Conservation (phyloP, 352 stramenopile genomes). For the Phytophthora tentaculata region DNA sequence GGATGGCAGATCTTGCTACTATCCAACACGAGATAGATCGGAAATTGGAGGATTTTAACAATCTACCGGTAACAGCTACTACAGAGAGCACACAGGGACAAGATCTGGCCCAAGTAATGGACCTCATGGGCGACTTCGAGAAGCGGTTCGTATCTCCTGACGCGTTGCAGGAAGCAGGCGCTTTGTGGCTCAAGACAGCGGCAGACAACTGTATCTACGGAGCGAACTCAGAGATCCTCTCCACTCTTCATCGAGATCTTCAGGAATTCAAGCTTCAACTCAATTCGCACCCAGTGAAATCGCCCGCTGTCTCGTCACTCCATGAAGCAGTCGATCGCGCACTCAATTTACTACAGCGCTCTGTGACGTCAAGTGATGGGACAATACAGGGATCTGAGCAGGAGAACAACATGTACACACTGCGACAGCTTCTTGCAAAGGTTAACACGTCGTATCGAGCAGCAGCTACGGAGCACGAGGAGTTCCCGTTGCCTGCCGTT, state of each 20-base stretch:
- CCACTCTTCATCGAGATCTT: slow-evolving; percentile 41
- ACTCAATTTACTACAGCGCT: slow-evolving; percentile 37
- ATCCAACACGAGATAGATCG: slow-evolving; percentile 32
- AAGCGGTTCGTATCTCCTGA: slow-evolving; percentile 34
- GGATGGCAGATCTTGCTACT: slow-evolving; percentile 3
- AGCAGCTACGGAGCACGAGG: slow-evolving; percentile 24
- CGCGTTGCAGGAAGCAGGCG: slow-evolving; percentile 37
- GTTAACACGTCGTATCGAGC: slow-evolving; percentile 43
- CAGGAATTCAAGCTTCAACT: slow-evolving; percentile 40
- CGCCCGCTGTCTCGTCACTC: slow-evolving; percentile 34
- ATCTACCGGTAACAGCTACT: slow-evolving; percentile 12
- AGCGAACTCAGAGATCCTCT: slow-evolving; percentile 39
- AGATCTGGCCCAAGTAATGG: slow-evolving; percentile 16
- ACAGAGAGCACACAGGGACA: slow-evolving; percentile 18
- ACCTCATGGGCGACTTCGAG: slow-evolving; percentile 24
- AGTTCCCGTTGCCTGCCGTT: slow-evolving; percentile 15
- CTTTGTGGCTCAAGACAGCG: slow-evolving; percentile 50
- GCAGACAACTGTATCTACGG: slow-evolving; percentile 67
- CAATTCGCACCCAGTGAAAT: slow-evolving; percentile 23
- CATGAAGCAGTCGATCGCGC: slow-evolving; percentile 40
- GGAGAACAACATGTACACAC: slow-evolving; percentile 45
- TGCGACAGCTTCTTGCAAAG: slow-evolving; percentile 46
- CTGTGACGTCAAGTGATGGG: slow-evolving; percentile 19
- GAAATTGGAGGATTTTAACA: slow-evolving; percentile 31
- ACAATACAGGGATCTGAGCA: slow-evolving; percentile 12